Conservation (phyloP, 164 flowering plant species). For the Houttuynia cordata region DNA sequence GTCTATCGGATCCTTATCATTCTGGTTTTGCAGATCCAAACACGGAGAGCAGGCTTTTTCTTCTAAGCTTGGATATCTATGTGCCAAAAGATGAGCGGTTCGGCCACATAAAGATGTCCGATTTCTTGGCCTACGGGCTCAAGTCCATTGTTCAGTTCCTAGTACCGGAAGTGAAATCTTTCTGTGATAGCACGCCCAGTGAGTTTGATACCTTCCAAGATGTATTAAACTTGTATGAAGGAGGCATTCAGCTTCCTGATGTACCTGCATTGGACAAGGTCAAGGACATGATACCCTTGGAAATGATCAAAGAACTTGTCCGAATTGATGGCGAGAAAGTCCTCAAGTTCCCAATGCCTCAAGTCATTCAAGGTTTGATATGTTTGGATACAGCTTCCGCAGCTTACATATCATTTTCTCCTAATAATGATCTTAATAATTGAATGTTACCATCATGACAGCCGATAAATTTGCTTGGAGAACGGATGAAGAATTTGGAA, state of each 20-base stretch:
- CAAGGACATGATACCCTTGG: constrained; percentile 47
- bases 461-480: constrained; percentile 79
- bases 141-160: constrained; percentile 60
- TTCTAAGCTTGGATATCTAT: constrained; percentile 60
- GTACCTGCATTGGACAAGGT: constrained; percentile 13
- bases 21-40: constrained; percentile 40
- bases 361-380: constrained; percentile 36
- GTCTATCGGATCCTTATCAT: neutral
- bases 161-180: constrained; percentile 36
- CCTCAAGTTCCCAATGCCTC: constrained; percentile 67
- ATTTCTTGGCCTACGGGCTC: constrained; percentile 61
- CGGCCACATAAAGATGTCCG: constrained; percentile 62
- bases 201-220: constrained; percentile 77
- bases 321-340: constrained; percentile 56
- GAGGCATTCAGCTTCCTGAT: constrained; percentile 41
- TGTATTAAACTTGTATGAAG: constrained; percentile 52
- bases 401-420: too few species aligned
- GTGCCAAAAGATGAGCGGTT: constrained; percentile 90
- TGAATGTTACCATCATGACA: constrained; percentile 10
- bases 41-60: constrained; percentile 49
- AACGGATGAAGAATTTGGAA: constrained; percentile 80
- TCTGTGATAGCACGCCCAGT: constrained; percentile 49
- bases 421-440: neutral
- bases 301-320: constrained; percentile 57
- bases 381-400: too few species aligned